These are phyloP conservation scores for Phlebopus sp. DNA, from an alignment of 1,284 basidiomycete genomes.

Conservation along the genomic window DNA sequence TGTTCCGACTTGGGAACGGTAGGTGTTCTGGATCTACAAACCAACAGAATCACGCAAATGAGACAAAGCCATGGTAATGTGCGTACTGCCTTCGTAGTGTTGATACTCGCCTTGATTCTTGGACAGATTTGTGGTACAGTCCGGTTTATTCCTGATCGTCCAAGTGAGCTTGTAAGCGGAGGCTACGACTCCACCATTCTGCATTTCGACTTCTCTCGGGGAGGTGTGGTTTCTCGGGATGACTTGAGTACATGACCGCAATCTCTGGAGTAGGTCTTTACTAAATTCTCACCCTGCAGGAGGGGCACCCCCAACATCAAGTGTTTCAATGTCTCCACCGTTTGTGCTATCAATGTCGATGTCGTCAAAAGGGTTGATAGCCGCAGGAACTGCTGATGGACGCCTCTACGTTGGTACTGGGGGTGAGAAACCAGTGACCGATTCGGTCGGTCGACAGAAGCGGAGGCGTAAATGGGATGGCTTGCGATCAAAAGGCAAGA, in stretches of 20 bases:
- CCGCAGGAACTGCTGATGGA: slow-evolving; percentile 74
- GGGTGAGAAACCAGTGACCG: slow-evolving; percentile 49
- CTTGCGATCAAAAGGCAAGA: slow-evolving; percentile 45
- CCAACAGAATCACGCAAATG: slow-evolving; percentile 50
- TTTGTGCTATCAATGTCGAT: slow-evolving; percentile 64
- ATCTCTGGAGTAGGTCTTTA: neutral
- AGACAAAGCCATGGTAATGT: slow-evolving; percentile 62
- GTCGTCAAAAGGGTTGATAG: slow-evolving; percentile 54
- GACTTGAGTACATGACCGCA: slow-evolving; percentile 50
- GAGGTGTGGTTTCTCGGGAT: slow-evolving; percentile 54
- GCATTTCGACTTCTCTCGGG: slow-evolving; percentile 63
- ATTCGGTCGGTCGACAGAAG: slow-evolving; percentile 43
- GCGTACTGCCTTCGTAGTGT: slow-evolving; percentile 20
- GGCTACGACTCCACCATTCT: slow-evolving; percentile 70
- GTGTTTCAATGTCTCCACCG: slow-evolving; percentile 64
- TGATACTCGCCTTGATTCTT: slow-evolving; percentile 10
- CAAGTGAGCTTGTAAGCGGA: slow-evolving; percentile 68
- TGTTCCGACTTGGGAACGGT: slow-evolving; percentile 65
- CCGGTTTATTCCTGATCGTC: slow-evolving; percentile 65
- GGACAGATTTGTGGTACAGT: slow-evolving; percentile 65
- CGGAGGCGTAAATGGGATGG: slow-evolving; percentile 71
- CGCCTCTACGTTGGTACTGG: slow-evolving; percentile 65
- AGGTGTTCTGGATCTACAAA: slow-evolving; percentile 59
- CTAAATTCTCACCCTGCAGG: slow-evolving; percentile 31
- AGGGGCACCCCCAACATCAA: slow-evolving; percentile 38